Evolutionary conservation across 2,329 filamentous ascomycete species (phyloP), one percentile per base, ranked within the genome.

Genomic region (Scedosporium apiospermum): DNA sequence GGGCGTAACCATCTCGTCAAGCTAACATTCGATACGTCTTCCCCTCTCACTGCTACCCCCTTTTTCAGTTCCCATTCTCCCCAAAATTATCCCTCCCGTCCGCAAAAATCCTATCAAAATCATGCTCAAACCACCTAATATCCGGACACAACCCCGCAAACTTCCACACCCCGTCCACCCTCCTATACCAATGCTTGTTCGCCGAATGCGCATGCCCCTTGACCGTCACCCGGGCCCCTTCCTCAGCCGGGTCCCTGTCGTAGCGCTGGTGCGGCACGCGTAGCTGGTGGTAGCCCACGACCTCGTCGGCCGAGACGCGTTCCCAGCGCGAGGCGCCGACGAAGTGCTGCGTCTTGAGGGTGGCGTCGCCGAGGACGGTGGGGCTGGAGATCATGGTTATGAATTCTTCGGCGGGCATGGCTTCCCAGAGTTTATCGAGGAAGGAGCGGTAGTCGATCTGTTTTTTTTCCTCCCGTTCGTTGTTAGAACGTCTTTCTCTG

Each of bases 371-470:
- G 27, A 88, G 76, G 65, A 88, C 84, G 2, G 77, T 72, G 21
- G 76, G 73, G 69, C 79, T 77, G 27, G 82, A 83, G 67, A 85
- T 76, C 83, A 88, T 86, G 65, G 72, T 69, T 70, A 87, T 75
- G 74, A 81, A 88, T n/a, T 87, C 82, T 3, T 82, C 78, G 0
- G 83, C 82, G 1, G 82, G 76, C 83, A 88, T 86, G 59, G 79
- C 77, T 58, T 83, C 80, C 84, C 84, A 87, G 63, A 82, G 71
- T 69, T 81, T 81, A 71, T 84, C 78, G 61, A 84, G 79, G 72
- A 87, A 83, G 49, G 81, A 79, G 60, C 82, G 83, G 80, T 92
- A 92, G 78, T 92, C 89, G 68, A 91, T 81, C 80, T 88, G 72
- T n/a, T 46, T 46, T 46, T 46, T 46, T 23, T 23, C 23, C 23